Conservation (phyloP, 2,329 filamentous ascomycete genomes). For the Tolypocladium pustulatum region DNA sequence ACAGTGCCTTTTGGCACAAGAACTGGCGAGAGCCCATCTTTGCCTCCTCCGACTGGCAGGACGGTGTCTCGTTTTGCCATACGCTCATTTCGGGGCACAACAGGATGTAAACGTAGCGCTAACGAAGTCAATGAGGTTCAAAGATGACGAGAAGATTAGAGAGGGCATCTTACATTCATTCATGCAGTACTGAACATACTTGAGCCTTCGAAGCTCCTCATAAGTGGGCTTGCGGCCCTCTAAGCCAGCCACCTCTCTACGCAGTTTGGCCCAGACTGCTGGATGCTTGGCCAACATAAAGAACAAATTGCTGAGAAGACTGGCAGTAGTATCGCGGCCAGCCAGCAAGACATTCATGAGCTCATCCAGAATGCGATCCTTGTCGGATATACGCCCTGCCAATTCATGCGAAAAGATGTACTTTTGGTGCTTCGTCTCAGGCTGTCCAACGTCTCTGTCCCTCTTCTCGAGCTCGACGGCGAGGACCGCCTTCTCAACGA, state of each 20-base stretch:
- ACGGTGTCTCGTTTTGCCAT: constrained; percentile 34
- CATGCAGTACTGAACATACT: constrained; percentile 10
- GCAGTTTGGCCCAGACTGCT: constrained; percentile 28
- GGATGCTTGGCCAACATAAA: constrained; percentile 22
- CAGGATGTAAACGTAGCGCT: constrained; percentile 34
- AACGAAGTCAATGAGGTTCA: not conserved
- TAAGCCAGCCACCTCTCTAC: constrained; percentile 19
- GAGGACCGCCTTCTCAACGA: constrained; percentile 6
- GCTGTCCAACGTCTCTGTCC: not conserved
- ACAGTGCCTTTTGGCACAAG: constrained; percentile 34
- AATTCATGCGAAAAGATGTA: constrained; percentile 16
- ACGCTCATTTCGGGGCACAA: constrained; percentile 36
- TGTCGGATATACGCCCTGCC: constrained; percentile 2
- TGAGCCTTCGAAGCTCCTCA: constrained; percentile 9
- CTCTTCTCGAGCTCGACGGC: constrained; percentile 3
- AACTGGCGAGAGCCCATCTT: constrained; percentile 31
- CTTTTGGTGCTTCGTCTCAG: constrained; percentile 1
- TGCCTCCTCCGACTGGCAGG: constrained; percentile 39
- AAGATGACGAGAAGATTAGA: not conserved
- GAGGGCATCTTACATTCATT: constrained; percentile 10
- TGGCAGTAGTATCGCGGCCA: constrained; percentile 27
- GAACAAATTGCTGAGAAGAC: constrained; percentile 20
- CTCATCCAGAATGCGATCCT: constrained; percentile 8
- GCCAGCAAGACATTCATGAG: constrained; percentile 23
- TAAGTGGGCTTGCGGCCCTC: constrained; percentile 10